Evolutionary conservation across 768 basidiomycete species (phyloP).

Genomic region (Pleurotus citrinopileatus): DNA sequence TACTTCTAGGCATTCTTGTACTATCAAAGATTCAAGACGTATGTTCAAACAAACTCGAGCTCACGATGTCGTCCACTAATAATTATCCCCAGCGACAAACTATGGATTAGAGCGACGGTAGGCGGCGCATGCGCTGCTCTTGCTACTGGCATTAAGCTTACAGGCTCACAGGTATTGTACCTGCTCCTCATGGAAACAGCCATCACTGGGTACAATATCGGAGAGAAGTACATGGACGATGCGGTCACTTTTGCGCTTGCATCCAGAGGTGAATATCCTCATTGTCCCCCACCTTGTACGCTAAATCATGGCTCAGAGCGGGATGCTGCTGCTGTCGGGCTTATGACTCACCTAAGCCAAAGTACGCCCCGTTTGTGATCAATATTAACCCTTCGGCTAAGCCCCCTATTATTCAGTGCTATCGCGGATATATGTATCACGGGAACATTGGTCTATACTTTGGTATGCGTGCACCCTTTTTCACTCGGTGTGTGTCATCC

Average conservation of each 20-base stretch:
- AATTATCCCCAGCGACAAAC: conserved; percentile 12
- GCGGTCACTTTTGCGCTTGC: neutral
- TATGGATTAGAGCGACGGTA: conserved; percentile 14
- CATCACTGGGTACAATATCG: conserved; percentile 19
- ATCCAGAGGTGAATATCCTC: conserved; percentile 16
- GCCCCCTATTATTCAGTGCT: too few relatives aligned
- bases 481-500: too few relatives aligned
- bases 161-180: conserved; percentile 18
- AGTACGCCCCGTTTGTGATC: too few relatives aligned
- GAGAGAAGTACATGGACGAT: conserved; percentile 19
- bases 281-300: conserved; percentile 1
- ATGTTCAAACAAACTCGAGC: neutral
- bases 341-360: neutral
- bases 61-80: neutral
- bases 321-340: neutral
- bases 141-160: too few relatives aligned
- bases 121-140: too few relatives aligned
- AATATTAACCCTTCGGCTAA: too few relatives aligned
- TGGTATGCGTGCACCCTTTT: conserved; percentile 11
- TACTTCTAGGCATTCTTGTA: conserved; percentile 16
- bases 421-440: conserved; percentile 18
- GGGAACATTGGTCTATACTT: conserved; percentile 12
- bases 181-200: conserved; percentile 22
- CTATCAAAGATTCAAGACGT: conserved; percentile 18
- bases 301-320: too few relatives aligned